Evolutionary conservation across 257 asterid genomes (phyloP).

Genomic region (Petunia secreta): DNA sequence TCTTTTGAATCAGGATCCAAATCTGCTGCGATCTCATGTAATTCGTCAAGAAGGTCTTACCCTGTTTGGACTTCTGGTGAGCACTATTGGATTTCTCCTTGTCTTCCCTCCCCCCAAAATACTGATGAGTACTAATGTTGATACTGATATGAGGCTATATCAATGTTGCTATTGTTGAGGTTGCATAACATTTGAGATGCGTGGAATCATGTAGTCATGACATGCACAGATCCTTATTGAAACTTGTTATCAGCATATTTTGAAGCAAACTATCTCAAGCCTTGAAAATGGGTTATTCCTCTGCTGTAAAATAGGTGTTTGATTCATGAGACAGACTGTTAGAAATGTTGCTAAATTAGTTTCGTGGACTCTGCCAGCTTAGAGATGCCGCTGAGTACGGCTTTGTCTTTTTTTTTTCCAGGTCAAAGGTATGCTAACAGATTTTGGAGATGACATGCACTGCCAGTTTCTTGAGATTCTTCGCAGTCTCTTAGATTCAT

Average conservation of each 20-base stretch:
- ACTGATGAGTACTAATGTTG: background rate
- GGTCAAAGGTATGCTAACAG: constrained; percentile 89
- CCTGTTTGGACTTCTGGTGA: constrained; percentile 86
- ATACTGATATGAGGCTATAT: constrained; percentile 3
- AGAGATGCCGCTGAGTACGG: background rate
- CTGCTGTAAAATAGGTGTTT: background rate
- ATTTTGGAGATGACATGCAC: constrained; percentile 95
- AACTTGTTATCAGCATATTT: background rate
- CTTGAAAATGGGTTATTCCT: constrained; percentile 5
- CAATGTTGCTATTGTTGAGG: background rate
- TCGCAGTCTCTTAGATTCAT: constrained; percentile 88
- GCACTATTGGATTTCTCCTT: constrained; percentile 34
- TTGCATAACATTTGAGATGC: background rate
- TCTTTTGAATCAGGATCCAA: constrained; percentile 81
- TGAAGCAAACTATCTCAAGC: background rate
- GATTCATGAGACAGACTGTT: background rate
- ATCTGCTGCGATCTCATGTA: constrained; percentile 75
- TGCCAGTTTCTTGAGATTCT: constrained; percentile 94
- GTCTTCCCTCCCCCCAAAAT: background rate
- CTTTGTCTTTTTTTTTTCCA: constrained; percentile 39
- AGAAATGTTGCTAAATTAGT: background rate
- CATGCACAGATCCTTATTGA: constrained; percentile 13
- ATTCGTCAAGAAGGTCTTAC: constrained; percentile 69
- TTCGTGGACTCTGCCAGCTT: background rate
- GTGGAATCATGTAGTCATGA: background rate